phyloP scores from a whole-genome alignment of 2,329 filamentous ascomycete species.

The Ophiosphaerella korrae region DNA sequence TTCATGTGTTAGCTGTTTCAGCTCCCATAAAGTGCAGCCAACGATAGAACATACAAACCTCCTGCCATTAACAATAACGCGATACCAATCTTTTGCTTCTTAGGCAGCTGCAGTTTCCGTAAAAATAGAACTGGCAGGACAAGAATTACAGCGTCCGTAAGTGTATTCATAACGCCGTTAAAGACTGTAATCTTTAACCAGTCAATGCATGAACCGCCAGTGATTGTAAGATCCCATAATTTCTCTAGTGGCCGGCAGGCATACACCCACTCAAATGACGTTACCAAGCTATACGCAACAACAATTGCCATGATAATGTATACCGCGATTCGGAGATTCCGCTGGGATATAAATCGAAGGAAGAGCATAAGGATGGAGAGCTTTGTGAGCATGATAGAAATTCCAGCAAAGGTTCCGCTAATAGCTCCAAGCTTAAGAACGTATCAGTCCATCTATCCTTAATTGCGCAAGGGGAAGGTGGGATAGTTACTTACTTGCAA shows the following conservation, averaged over 20 bases:
- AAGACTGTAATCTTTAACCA: constrained; percentile 1
- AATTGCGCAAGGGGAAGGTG: background rate
- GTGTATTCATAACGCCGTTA: constrained; percentile 3
- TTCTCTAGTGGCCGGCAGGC: constrained; percentile 3
- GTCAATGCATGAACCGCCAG: constrained; percentile 4
- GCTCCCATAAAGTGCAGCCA: background rate
- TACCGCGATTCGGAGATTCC: background rate
- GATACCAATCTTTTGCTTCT: constrained; percentile 5
- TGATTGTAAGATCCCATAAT: constrained; percentile 1
- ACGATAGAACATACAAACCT: constrained; percentile 5
- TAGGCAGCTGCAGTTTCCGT: constrained; percentile 3
- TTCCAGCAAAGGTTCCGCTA: constrained; percentile 1
- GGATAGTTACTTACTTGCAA: background rate
- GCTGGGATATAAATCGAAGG: background rate
- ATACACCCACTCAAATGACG: constrained; percentile 4
- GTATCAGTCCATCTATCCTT: background rate
- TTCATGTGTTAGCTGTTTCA: constrained; percentile 1
- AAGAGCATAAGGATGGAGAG: constrained; percentile 3
- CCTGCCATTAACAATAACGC: constrained; percentile 2
- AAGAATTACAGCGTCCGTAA: constrained; percentile 3
- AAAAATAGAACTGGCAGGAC: constrained; percentile 3
- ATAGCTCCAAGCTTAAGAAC: constrained; percentile 1
- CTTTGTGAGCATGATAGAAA: constrained; percentile 4
- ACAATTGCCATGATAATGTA: constrained; percentile 4
- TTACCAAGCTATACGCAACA: background rate